Evolutionary conservation across 2,329 filamentous ascomycete genomes (phyloP).

Genomic region (Colletotrichum coccodes): DNA sequence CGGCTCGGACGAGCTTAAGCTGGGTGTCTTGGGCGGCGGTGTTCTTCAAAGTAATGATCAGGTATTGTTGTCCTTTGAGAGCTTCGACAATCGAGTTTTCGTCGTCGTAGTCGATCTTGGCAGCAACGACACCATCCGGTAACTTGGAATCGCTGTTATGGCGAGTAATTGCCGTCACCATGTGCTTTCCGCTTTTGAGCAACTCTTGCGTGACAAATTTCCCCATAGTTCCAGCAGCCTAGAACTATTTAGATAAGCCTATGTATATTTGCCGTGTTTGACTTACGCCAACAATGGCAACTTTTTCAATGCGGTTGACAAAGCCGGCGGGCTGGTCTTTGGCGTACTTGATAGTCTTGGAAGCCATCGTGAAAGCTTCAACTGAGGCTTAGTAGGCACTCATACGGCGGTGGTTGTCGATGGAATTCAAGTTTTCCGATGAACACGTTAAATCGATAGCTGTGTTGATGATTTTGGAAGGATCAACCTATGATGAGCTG

Average conservation of each 20-base stretch:
- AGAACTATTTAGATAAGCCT: neutral
- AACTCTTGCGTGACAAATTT: slow-evolving; percentile 52
- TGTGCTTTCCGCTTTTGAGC: slow-evolving; percentile 59
- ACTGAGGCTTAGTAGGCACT: neutral
- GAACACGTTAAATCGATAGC: neutral
- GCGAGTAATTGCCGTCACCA: slow-evolving; percentile 63
- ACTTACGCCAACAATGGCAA: slow-evolving; percentile 60
- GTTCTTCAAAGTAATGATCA: slow-evolving; percentile 60
- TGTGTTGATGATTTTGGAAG: neutral
- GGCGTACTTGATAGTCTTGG: slow-evolving; percentile 37
- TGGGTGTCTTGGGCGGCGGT: slow-evolving; percentile 53
- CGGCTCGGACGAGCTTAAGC: slow-evolving; percentile 57
- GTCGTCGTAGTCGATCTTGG: slow-evolving; percentile 55
- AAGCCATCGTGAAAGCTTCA: neutral
- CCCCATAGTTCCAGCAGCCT: slow-evolving; percentile 55
- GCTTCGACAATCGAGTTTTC: slow-evolving; percentile 55
- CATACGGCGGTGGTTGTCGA: too few species aligned
- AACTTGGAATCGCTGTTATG: slow-evolving; percentile 51
- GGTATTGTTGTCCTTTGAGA: slow-evolving; percentile 62
- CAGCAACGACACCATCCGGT: slow-evolving; percentile 53
- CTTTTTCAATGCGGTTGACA: slow-evolving; percentile 52
- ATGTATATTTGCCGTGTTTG: neutral
- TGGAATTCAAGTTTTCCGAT: neutral
- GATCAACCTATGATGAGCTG: neutral
- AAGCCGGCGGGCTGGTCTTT: slow-evolving; percentile 49